Percentiles rank a stretch among this genome's conserved stretches.
Conservation (phyloP, 2,329 filamentous ascomycete species). For the Thielaviopsis ethacetica region DNA sequence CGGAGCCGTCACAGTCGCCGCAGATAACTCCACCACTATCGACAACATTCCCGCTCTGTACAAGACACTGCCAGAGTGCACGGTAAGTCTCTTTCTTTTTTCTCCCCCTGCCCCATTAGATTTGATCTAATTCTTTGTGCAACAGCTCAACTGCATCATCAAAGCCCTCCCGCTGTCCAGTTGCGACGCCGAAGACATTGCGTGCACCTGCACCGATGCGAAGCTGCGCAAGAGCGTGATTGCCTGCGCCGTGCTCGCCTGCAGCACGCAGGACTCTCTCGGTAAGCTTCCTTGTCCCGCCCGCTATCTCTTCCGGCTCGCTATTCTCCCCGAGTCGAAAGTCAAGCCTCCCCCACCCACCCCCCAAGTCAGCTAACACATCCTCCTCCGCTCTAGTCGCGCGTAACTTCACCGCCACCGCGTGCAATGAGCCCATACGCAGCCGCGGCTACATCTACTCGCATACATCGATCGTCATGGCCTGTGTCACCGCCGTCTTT, state of each 20-base stretch:
- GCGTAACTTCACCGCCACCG: slow-evolving; percentile 15
- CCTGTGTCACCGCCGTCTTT: slow-evolving; percentile 23
- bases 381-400: neutral
- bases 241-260: slow-evolving; percentile 17
- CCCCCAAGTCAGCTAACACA: neutral
- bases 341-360: neutral
- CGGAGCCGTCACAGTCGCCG: too few species aligned
- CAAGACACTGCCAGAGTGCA: too few species aligned
- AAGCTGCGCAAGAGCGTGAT: slow-evolving; percentile 16
- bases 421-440: slow-evolving; percentile 17
- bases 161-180: slow-evolving; percentile 12
- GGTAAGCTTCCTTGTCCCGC: neutral
- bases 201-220: slow-evolving; percentile 20
- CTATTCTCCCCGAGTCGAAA: neutral
- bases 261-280: slow-evolving; percentile 8
- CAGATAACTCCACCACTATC: too few species aligned
- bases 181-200: slow-evolving; percentile 17
- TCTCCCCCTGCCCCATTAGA: too few species aligned
- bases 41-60: too few species aligned
- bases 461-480: slow-evolving; percentile 20
- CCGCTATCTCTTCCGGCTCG: neutral
- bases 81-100: too few species aligned
- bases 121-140: neutral
- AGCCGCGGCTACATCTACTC: slow-evolving; percentile 21
- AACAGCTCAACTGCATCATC: too few species aligned